phyloP scores from a whole-genome alignment of 257 asterid genomes.

The Buddleja alternifolia region DNA sequence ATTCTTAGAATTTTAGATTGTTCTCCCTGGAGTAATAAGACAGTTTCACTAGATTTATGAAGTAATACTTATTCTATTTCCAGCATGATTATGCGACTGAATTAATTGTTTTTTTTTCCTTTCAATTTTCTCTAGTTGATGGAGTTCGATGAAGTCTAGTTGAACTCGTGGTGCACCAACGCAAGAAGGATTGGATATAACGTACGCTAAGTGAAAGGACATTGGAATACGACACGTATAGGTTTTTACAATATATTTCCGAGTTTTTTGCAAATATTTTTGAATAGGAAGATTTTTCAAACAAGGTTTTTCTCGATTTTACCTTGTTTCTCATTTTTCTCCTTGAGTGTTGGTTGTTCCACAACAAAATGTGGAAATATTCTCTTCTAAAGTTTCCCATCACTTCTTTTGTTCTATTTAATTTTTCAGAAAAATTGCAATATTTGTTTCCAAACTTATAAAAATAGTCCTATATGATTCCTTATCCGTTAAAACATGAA shows the following conservation, averaged over 20 bases:
- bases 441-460: too few species aligned
- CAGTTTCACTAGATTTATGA: not conserved
- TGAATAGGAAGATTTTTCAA: not conserved
- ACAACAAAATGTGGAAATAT: not conserved
- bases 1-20: too few species aligned
- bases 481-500: too few species aligned
- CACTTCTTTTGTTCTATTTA: too few species aligned
- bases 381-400: not conserved
- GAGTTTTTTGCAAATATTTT: not conserved
- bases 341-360: not conserved
- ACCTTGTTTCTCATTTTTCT: not conserved
- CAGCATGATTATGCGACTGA: not conserved
- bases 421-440: too few species aligned
- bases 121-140: slow-evolving; percentile 37
- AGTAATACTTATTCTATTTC: slow-evolving; percentile 4
- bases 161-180: slow-evolving; percentile 15
- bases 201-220: slow-evolving; percentile 1
- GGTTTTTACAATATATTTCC: not conserved
- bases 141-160: slow-evolving; percentile 46
- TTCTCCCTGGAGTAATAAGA: too few species aligned
- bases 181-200: not conserved
- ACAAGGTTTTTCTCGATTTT: not conserved
- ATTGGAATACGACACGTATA: slow-evolving; percentile 1
- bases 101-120: not conserved
- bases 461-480: too few species aligned